Evolutionary conservation across 2,329 filamentous ascomycete species (phyloP), one percentile per base, ranked within the genome.

Genomic region (Pseudocercospora cruenta): DNA sequence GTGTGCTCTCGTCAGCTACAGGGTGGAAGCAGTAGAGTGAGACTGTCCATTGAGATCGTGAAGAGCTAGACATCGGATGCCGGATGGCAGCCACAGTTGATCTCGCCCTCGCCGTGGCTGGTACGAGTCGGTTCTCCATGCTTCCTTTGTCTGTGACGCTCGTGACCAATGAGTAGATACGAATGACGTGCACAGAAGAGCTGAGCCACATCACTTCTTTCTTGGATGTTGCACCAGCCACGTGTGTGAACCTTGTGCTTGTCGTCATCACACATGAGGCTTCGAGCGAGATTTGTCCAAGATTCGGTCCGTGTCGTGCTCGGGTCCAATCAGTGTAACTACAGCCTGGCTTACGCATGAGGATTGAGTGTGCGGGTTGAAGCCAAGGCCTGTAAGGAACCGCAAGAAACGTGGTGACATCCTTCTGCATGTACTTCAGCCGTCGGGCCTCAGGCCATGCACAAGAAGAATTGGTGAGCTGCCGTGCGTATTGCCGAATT

Each of bases 231-330:
- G 49, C 14, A n/a, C 49, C 33, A 55, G 51, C 57, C 57, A 59
- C 57, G 57, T 59, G 57, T 47, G 21, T 16, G 10, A 58, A 26
- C 57, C 57, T 45, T 58, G 54, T 47, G 33, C 36, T 9, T 59
- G 57, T 43, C 57, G 57, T 59, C 57, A 59, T 43, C n/a, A 8
- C n/a, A 28, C 57, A 45, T 10, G 33, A 24, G 12, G 33, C 31
- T 47, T 59, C 12, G 31, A 59, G 57, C 57, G 57, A 55, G 51
- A 31, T 55, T 55, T 31, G 51, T 33, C 51, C 51, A 28, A 60
- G 43, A 60, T 51, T 60, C 58, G 58, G 58, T 21, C 58, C 58
- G 43, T 47, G 12, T 47, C 36, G 43, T 60, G 39, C 58, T 49
- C 24, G 57, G 36, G 22, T 26, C 57, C 57, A 59, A 59, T 28